Percentiles rank a stretch among this genome's conserved stretches.
Conservation (phyloP, 352 stramenopile genomes). For the Plasmopara muralis region DNA sequence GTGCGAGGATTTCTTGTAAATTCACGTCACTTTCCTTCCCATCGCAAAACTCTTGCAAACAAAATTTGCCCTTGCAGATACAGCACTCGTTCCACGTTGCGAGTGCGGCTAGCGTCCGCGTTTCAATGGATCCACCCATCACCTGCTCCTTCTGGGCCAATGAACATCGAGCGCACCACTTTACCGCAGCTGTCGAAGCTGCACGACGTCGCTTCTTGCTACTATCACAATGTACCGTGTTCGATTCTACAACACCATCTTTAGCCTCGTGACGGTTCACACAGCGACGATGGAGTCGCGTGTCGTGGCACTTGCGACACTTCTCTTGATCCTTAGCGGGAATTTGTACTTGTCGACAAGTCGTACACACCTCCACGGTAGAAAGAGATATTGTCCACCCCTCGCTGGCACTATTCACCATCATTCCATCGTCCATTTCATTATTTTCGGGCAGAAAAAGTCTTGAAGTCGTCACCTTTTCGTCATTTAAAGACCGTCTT, state of each 20-base stretch:
- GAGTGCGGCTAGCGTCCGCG: constrained; percentile 36
- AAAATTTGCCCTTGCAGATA: constrained; percentile 30
- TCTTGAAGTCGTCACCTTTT: no score
- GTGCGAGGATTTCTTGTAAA: constrained; percentile 23
- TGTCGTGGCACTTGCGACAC: constrained; percentile 29
- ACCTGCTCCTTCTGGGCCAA: constrained; percentile 8
- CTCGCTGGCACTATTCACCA: constrained; percentile 8
- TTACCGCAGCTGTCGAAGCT: constrained; percentile 6
- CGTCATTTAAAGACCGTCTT: constrained; percentile 1
- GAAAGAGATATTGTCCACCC: constrained; percentile 34
- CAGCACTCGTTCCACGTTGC: constrained; percentile 28
- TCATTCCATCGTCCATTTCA: constrained; percentile 2
- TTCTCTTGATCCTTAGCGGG: constrained; percentile 17
- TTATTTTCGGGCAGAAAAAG: constrained; percentile 1
- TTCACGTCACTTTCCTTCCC: constrained; percentile 18
- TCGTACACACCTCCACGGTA: constrained; percentile 43
- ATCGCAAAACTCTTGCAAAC: constrained; percentile 39
- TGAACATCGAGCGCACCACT: constrained; percentile 22
- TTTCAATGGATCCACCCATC: constrained; percentile 26
- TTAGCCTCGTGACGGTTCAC: constrained; percentile 9
- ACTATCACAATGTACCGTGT: constrained; percentile 10
- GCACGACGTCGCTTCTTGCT: constrained; percentile 23
- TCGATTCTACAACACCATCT: constrained; percentile 3
- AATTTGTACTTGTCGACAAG: constrained; percentile 53
- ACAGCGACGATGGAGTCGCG: constrained; percentile 30